phyloP scores from a whole-genome alignment of 2,329 filamentous ascomycete species.

The Talaromyces pinophilus region DNA sequence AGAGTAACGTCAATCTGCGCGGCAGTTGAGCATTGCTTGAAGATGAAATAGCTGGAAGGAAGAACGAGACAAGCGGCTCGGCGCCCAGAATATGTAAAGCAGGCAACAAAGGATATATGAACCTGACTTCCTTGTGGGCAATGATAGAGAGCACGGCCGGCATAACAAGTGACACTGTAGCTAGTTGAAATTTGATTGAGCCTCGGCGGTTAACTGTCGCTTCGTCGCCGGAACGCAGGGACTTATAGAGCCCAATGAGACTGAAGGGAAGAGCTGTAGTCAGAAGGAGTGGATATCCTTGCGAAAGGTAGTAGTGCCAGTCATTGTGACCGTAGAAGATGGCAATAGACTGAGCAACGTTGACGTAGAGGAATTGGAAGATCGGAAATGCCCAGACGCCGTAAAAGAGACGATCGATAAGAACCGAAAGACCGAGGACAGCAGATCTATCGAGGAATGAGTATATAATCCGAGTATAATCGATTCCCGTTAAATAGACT shows the following conservation, averaged over 20 bases:
- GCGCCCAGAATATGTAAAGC: constrained; percentile 80
- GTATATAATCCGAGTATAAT: background rate
- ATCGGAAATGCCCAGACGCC: constrained; percentile 85
- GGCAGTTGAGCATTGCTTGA: constrained; percentile 42
- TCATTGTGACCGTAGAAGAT: constrained; percentile 91
- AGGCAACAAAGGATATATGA: constrained; percentile 90
- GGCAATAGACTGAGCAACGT: constrained; percentile 81
- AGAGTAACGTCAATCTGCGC: constrained; percentile 56
- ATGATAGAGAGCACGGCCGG: constrained; percentile 70
- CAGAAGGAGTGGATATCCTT: constrained; percentile 83
- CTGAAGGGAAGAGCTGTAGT: constrained; percentile 81
- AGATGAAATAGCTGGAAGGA: constrained; percentile 50
- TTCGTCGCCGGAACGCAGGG: constrained; percentile 35
- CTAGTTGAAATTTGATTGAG: constrained; percentile 55
- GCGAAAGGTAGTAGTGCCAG: constrained; percentile 89
- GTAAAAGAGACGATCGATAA: constrained; percentile 78
- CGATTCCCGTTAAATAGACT: constrained; percentile 24
- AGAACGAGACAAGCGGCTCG: constrained; percentile 65
- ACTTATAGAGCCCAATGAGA: constrained; percentile 62
- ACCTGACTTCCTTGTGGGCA: constrained; percentile 94
- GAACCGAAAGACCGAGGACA: constrained; percentile 63
- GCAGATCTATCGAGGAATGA: constrained; percentile 44
- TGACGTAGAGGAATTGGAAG: constrained; percentile 84
- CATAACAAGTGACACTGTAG: constrained; percentile 61
- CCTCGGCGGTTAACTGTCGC: background rate